Evolutionary conservation across 305 asterid species (phyloP), one percentile per base, ranked within the genome.

Genomic region (Fraxinus ornus): DNA sequence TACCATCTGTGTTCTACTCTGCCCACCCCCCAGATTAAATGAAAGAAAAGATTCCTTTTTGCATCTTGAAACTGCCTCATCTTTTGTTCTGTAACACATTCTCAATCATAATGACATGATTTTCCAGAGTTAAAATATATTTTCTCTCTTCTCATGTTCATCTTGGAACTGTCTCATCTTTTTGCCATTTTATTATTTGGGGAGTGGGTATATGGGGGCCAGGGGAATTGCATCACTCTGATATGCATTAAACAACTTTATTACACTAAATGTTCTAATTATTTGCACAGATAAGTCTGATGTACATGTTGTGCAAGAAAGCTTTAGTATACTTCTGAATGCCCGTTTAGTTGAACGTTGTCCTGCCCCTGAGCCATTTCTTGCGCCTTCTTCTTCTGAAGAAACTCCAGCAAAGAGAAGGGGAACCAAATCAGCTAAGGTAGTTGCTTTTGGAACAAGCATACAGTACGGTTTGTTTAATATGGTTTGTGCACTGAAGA

Each of bases 301-400:
- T 75, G 84, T 39, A 82, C 86, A 84, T 68, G 82, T 44, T 77
- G 82, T 89, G 79, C 88, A 71, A 64, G 94, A 91, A 80, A 88
- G 75, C 87, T 91, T 95, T 88, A 84, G 44, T 68, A 88, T 79
- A 85, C 97, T 95, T 85, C 90, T 91, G 83, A 79, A 75, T 80
- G 92, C 93, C 52, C 88, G 92, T 77, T 93, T 91, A 83, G 86
- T 95, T 86, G 99, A 95, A 86, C 94, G 94, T 12, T 94, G 99
- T 80, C 99, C 99, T 22, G 93, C 90, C 77, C 94, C 98, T 80
- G 97, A 88, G 66, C 99, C 98, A 79, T 86, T 87, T 88, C 91
- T 95, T 86, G 86, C 81, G 60, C 93, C 92, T 82, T 89, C 89
- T 75, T 7, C 85, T 81, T 94, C 86, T 66, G 95, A 86, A 19